A percentile compares a stretch with the other conserved stretches of the same genome.
Evolutionary conservation across 1,284 basidiomycete genomes (phyloP).

Genomic region (Boletus smithii): DNA sequence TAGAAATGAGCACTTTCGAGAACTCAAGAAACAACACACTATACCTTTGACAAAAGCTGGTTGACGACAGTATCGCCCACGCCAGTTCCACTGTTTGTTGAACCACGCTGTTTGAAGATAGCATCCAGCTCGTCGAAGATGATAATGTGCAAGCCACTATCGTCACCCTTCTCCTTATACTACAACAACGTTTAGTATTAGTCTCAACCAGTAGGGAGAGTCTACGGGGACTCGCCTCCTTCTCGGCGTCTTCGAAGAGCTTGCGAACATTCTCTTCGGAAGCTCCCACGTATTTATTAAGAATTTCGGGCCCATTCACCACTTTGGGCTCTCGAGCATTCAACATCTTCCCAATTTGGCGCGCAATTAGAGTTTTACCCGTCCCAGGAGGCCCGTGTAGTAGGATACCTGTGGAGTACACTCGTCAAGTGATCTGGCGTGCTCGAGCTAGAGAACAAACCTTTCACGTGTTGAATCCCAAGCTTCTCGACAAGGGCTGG

Average conservation of each 20-base stretch:
- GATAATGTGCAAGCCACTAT: slow-evolving; percentile 97
- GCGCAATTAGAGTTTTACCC: slow-evolving; percentile 96
- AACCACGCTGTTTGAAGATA: slow-evolving; percentile 97
- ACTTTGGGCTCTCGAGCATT: slow-evolving; percentile 98
- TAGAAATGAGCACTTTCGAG: background rate
- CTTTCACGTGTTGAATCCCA: slow-evolving; percentile 98
- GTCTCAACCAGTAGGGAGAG: background rate
- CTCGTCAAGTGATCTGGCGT: background rate
- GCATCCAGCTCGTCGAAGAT: slow-evolving; percentile 99
- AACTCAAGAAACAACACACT: background rate
- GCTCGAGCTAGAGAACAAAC: slow-evolving; percentile 38
- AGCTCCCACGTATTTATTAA: slow-evolving; percentile 97
- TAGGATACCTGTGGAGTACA: slow-evolving; percentile 67
- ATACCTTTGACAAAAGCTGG: slow-evolving; percentile 92
- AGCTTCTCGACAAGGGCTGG: slow-evolving; percentile 96
- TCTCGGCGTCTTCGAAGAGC: slow-evolving; percentile 96
- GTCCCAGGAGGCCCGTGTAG: slow-evolving; percentile 97
- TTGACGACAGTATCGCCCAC: slow-evolving; percentile 99
- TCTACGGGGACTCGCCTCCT: slow-evolving; percentile 60
- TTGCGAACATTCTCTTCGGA: slow-evolving; percentile 99
- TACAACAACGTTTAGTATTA: slow-evolving; percentile 29
- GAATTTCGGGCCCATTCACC: slow-evolving; percentile 96
- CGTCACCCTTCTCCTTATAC: slow-evolving; percentile 99
- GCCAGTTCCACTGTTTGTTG: slow-evolving; percentile 86
- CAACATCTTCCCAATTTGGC: slow-evolving; percentile 99